phyloP scores from a whole-genome alignment of 257 asterid species.

The Przewalskia tangutica region DNA sequence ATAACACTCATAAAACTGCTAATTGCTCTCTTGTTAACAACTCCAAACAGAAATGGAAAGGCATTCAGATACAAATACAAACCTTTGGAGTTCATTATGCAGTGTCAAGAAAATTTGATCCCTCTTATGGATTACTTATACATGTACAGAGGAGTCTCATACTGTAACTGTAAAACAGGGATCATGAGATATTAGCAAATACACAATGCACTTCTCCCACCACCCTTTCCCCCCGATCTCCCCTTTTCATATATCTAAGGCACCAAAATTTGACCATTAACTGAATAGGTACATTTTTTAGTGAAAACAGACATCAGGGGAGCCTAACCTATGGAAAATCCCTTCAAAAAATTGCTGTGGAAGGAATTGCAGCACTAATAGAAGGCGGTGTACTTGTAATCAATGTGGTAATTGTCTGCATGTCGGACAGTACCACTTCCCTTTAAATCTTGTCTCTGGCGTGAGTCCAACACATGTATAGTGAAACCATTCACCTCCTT shows the following conservation, averaged over 20 bases:
- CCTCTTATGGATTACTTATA: neutral
- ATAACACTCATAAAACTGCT: neutral
- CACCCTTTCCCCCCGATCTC: neutral
- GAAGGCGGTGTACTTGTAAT: neutral
- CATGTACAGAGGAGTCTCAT: neutral
- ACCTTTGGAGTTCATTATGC: neutral
- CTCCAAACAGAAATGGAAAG: neutral
- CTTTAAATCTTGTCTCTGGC: constrained; percentile 89
- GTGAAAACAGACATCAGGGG: neutral
- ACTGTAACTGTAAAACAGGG: neutral
- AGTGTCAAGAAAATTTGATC: neutral
- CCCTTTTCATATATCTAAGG: neutral
- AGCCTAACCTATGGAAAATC: neutral
- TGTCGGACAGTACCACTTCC: constrained; percentile 97
- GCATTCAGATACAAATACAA: neutral
- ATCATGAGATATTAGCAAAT: neutral
- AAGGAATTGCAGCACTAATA: neutral
- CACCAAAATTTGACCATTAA: neutral
- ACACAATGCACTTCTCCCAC: neutral
- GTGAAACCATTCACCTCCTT: constrained; percentile 99
- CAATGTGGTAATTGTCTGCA: constrained; percentile 44
- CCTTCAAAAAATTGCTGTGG: neutral
- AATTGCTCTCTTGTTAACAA: neutral
- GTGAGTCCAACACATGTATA: constrained; percentile 93
- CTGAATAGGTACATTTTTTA: neutral